phyloP scores from a whole-genome alignment of 2,329 filamentous ascomycete genomes.

The Cyclaneusma minus region DNA sequence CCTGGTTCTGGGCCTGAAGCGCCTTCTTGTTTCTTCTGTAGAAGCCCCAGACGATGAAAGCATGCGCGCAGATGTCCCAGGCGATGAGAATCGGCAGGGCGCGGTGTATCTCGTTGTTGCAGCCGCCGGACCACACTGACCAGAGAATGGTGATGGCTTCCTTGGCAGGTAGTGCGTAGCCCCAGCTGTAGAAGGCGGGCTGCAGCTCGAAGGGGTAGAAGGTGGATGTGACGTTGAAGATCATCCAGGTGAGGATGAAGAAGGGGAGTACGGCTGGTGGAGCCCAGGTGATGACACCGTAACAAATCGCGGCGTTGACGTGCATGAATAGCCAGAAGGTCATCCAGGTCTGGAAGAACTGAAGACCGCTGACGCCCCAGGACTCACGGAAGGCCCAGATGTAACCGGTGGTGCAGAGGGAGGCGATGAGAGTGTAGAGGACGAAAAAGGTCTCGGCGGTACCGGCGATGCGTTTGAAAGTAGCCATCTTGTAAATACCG shows the following conservation, averaged over 20 bases:
- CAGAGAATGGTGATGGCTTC: conserved; percentile 29
- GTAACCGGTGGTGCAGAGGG: conserved; percentile 22
- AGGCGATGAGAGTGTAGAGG: conserved; percentile 20
- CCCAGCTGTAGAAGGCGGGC: conserved; percentile 43
- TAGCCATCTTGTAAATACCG: conserved; percentile 11
- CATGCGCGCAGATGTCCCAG: conserved; percentile 17
- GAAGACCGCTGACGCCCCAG: conserved; percentile 30
- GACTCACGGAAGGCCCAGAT: conserved; percentile 28
- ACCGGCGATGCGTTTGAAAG: conserved; percentile 12
- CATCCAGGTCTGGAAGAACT: conserved; percentile 42
- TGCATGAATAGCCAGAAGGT: conserved; percentile 45
- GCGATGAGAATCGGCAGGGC: conserved; percentile 27
- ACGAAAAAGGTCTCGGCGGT: conserved; percentile 15
- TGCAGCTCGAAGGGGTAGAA: conserved; percentile 45
- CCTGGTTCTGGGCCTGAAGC: no score
- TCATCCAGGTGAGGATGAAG: conserved; percentile 40
- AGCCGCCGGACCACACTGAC: conserved; percentile 26
- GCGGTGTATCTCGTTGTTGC: conserved; percentile 22
- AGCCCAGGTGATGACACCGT: conserved; percentile 20
- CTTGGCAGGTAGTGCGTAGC: conserved; percentile 48
- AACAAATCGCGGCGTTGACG: conserved; percentile 26
- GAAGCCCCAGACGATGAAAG: neutral
- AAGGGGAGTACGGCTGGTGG: conserved; percentile 24
- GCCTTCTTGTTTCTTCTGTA: no score
- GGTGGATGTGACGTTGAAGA: conserved; percentile 43